Conservation (phyloP, 2,329 filamentous ascomycete species). For the Exophiala aquamarina region DNA sequence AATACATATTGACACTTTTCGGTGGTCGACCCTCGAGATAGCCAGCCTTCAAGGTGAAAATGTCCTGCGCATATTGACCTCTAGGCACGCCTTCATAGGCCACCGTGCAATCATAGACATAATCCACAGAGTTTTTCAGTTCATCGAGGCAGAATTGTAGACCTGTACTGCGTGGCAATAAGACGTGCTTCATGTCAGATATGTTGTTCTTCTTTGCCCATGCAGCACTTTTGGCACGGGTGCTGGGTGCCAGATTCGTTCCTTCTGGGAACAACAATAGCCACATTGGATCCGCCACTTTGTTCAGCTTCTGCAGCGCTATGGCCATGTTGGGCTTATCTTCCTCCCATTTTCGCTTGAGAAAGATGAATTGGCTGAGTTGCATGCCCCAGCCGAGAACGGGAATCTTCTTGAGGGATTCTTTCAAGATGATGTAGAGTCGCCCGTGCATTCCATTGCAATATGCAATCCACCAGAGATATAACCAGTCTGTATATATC, state of each 20-base stretch:
- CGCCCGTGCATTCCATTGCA: conserved; percentile 80
- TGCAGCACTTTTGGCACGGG: conserved; percentile 65
- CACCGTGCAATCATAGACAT: conserved; percentile 67
- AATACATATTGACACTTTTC: conserved; percentile 88
- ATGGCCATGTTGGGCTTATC: conserved; percentile 75
- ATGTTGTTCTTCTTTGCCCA: conserved; percentile 78
- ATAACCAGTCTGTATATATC: conserved; percentile 89
- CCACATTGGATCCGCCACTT: conserved; percentile 74
- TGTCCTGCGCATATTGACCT: conserved; percentile 74
- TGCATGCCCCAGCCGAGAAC: conserved; percentile 78
- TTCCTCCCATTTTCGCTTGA: conserved; percentile 83
- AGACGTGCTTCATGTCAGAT: conserved; percentile 69
- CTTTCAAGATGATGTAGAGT: conserved; percentile 87
- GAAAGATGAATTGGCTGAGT: conserved; percentile 87
- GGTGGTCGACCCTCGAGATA: conserved; percentile 80
- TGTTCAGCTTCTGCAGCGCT: conserved; percentile 69
- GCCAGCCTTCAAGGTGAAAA: conserved; percentile 74
- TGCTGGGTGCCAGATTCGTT: conserved; percentile 74
- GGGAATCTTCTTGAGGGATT: conserved; percentile 79
- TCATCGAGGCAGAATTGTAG: conserved; percentile 77
- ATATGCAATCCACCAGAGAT: conserved; percentile 93
- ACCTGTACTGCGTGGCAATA: conserved; percentile 79
- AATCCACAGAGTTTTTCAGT: conserved; percentile 71
- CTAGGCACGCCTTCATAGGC: conserved; percentile 36
- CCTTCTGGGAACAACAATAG: conserved; percentile 84